These are phyloP conservation scores for Alternaria viburni DNA, from an alignment of 2,329 filamentous ascomycete species.

Conservation along the genomic window DNA sequence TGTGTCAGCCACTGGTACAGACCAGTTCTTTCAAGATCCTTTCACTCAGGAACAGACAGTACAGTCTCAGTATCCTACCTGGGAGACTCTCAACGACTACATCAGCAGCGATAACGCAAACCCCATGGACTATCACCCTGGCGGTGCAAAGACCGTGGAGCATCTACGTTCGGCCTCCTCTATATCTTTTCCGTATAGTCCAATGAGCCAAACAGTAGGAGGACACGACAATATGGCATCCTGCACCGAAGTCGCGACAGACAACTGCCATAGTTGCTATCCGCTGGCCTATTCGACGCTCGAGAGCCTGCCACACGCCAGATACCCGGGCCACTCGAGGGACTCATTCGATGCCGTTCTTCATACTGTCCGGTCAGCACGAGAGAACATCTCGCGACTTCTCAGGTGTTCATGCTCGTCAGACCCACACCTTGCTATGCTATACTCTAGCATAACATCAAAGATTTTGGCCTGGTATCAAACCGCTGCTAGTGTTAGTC, in stretches of 20 bases:
- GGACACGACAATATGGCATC: constrained; percentile 16
- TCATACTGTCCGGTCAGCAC: constrained; percentile 10
- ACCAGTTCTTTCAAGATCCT: constrained; percentile 34
- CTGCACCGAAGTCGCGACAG: constrained; percentile 24
- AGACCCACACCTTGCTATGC: constrained; percentile 43
- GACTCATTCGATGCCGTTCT: constrained; percentile 35
- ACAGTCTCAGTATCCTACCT: constrained; percentile 31
- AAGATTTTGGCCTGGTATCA: constrained; percentile 45
- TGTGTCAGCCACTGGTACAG: constrained; percentile 26
- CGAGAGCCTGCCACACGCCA: constrained; percentile 36
- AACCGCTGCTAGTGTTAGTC: constrained; percentile 34
- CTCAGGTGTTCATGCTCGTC: constrained; percentile 40
- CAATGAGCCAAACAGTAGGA: constrained; percentile 14
- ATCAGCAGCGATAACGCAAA: constrained; percentile 29
- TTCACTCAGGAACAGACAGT: constrained; percentile 35
- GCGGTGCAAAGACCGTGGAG: constrained; percentile 7
- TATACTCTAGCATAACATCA: constrained; percentile 43
- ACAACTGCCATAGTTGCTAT: constrained; percentile 39
- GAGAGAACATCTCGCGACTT: constrained; percentile 36
- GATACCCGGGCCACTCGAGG: constrained; percentile 19
- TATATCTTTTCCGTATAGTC: constrained; percentile 27
- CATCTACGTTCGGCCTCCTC: constrained; percentile 3
- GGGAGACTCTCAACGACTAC: constrained; percentile 37
- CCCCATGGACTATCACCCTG: constrained; percentile 29
- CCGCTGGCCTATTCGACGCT: constrained; percentile 38